These are phyloP conservation scores for Suillus weaverae DNA, from an alignment of 768 basidiomycete genomes.

Conservation along the genomic window DNA sequence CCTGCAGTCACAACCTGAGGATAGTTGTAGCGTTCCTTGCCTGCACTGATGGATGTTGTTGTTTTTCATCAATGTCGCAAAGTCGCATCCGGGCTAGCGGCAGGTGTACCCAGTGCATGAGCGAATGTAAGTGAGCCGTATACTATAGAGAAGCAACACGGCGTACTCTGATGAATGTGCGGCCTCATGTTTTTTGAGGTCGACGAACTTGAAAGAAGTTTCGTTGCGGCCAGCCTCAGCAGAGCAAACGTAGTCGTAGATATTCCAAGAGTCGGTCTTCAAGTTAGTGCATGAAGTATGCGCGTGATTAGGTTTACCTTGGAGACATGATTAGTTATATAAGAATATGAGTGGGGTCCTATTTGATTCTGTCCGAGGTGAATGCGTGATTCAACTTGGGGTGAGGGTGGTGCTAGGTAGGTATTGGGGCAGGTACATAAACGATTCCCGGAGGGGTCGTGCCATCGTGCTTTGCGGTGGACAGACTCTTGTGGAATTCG, in stretches of 20 bases:
- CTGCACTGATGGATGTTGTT: constrained; percentile 25
- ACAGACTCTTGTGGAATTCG: background rate
- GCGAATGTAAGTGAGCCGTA: background rate
- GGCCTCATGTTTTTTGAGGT: constrained; percentile 25
- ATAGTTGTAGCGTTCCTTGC: constrained; percentile 12
- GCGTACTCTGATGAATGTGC: background rate
- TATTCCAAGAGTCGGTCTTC: background rate
- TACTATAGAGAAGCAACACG: no score
- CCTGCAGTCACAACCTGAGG: constrained; percentile 14
- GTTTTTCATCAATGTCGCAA: constrained; percentile 18
- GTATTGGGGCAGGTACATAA: background rate
- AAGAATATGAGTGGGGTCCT: background rate
- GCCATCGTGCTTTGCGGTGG: background rate
- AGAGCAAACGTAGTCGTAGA: constrained; percentile 18
- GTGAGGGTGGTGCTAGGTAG: background rate
- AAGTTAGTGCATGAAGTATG: background rate
- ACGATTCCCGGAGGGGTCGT: background rate
- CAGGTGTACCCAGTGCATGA: constrained; percentile 19
- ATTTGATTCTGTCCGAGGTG: background rate
- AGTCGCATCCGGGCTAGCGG: constrained; percentile 12
- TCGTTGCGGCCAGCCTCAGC: constrained; percentile 9
- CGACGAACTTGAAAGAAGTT: constrained; percentile 14
- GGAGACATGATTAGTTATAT: background rate
- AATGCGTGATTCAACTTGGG: background rate
- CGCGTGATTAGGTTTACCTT: background rate